Base-by-base conservation (phyloP, 2,329 filamentous ascomycete genomes). In the Aspergillus awamori region DNA sequence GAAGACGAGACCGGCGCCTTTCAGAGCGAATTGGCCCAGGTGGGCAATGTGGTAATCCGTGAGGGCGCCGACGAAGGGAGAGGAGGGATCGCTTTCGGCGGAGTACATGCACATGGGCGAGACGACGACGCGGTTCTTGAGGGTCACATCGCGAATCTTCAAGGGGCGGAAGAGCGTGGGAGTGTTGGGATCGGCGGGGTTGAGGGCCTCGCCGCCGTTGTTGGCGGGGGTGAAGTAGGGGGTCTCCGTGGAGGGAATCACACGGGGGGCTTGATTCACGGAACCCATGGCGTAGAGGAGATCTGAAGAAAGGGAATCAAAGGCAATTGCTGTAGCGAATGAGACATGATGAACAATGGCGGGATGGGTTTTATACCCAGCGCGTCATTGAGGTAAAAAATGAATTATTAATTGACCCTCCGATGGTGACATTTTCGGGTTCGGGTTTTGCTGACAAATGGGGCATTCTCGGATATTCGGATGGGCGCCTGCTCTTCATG, bases 11-110 rank as follows among this genome's bases (percentile, higher is more conserved):
- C 86, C 89, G 0, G 88, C 88, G 17, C 93, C 93, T 62, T 89
- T 87, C 45, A 88, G 81, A 20, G 91, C 84, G 67, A 92, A 91
- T 66, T 91, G 88, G 60, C 92, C 91, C 8, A 94, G 83, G 71
- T 96, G 92, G 26, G 92, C 87, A 49, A 94, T 81, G 75, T 96
- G 92, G 84, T 87, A 97, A 72, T 90, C 84, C 2, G 90, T 93
- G 58, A 89, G 79, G 74, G 93, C 89, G 17, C 93, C 88, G 65
- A 69, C 59, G 8, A 56, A 58, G 4, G 72, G 69, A 4, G 72
- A 73, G 8, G 58, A 43, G 1, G 67, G 69, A 47, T 74, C 62
- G 3, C 89, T 81, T 41, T 87, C 73, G 6, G 87, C 82, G 2
- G 83, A 86, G 74, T 90, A 90, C 72, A 88, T 87, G 75, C 87